These are phyloP conservation scores for Raddia guianensis DNA, from an alignment of 176 grass and related monocot genomes.

Conservation along the genomic window DNA sequence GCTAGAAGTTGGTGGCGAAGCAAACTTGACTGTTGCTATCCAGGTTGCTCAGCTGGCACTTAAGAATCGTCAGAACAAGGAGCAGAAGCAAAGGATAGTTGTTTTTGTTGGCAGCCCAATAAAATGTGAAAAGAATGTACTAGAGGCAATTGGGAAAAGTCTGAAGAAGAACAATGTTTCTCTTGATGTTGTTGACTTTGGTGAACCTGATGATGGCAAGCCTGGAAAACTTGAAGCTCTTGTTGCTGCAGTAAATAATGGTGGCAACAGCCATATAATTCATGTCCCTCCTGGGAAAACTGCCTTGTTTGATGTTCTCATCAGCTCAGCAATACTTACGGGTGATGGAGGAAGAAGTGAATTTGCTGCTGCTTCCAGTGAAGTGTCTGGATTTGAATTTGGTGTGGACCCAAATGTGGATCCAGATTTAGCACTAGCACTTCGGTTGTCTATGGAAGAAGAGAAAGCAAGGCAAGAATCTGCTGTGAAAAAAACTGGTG, in stretches of 20 bases:
- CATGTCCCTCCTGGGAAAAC: constrained; percentile 52
- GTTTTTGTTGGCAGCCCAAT: constrained; percentile 72
- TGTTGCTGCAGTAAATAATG: constrained; percentile 54
- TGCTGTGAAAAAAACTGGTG: constrained; percentile 42
- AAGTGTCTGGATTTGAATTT: constrained; percentile 48
- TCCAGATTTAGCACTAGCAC: constrained; percentile 53
- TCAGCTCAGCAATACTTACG: constrained; percentile 64
- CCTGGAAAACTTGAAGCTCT: constrained; percentile 70
- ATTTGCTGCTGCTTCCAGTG: constrained; percentile 46
- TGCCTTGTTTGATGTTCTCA: constrained; percentile 52
- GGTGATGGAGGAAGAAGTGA: constrained; percentile 54
- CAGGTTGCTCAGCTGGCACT: constrained; percentile 67
- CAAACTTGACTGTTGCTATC: constrained; percentile 56
- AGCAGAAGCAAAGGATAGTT: constrained; percentile 64
- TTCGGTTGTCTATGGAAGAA: constrained; percentile 62
- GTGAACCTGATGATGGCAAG: constrained; percentile 63
- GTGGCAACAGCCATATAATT: constrained; percentile 63
- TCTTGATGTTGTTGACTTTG: constrained; percentile 75
- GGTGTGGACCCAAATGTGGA: constrained; percentile 67
- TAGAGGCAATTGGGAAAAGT: constrained; percentile 65
- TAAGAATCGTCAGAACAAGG: constrained; percentile 67
- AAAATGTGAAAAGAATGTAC: constrained; percentile 42
- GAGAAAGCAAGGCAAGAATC: constrained; percentile 66
- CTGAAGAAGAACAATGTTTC: constrained; percentile 75
- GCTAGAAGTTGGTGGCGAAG: constrained; percentile 59